Evolutionary conservation across 2,329 filamentous ascomycete genomes (phyloP).

Genomic region (Xenoacremonium recifei): DNA sequence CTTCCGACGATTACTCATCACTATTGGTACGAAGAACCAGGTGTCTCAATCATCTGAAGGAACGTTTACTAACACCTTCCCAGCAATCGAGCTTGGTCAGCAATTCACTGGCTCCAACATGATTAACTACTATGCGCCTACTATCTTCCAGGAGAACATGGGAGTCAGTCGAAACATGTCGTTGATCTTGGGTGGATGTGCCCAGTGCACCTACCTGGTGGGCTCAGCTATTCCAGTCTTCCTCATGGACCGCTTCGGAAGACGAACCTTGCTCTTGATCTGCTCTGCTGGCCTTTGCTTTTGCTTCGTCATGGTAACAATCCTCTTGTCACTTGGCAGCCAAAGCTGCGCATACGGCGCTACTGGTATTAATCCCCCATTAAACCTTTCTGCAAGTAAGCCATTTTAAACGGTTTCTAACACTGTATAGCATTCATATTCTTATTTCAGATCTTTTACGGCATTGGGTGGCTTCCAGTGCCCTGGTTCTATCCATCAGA

Average conservation of each 20-base stretch:
- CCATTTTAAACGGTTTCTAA: too few relatives aligned
- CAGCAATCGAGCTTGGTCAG: constrained; percentile 26
- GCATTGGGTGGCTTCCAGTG: constrained; percentile 40
- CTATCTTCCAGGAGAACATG: constrained; percentile 38
- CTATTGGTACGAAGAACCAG: too few relatives aligned
- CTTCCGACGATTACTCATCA: constrained; percentile 17
- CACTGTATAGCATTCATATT: constrained; percentile 46
- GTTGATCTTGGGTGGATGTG: constrained; percentile 49
- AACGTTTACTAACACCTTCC: too few relatives aligned
- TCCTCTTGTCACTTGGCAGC: constrained; percentile 34
- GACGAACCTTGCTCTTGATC: constrained; percentile 38
- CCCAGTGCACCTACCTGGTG: constrained; percentile 37
- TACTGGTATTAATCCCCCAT: too few relatives aligned
- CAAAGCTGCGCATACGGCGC: constrained; percentile 36
- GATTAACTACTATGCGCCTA: constrained; percentile 33
- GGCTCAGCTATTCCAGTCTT: constrained; percentile 40
- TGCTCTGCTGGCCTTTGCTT: constrained; percentile 39
- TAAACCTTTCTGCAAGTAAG: too few relatives aligned
- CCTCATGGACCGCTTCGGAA: constrained; percentile 25
- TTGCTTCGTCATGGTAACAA: constrained; percentile 41
- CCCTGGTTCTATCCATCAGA: constrained; percentile 43
- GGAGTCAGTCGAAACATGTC: constrained; percentile 44
- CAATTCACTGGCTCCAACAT: constrained; percentile 24
- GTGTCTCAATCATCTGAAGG: too few relatives aligned
- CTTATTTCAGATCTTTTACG: constrained; percentile 42